Evolutionary conservation across 78 protist species (phyloP), one percentile per base, ranked within the genome.

Genomic region (Cyanophora paradoxa): DNA sequence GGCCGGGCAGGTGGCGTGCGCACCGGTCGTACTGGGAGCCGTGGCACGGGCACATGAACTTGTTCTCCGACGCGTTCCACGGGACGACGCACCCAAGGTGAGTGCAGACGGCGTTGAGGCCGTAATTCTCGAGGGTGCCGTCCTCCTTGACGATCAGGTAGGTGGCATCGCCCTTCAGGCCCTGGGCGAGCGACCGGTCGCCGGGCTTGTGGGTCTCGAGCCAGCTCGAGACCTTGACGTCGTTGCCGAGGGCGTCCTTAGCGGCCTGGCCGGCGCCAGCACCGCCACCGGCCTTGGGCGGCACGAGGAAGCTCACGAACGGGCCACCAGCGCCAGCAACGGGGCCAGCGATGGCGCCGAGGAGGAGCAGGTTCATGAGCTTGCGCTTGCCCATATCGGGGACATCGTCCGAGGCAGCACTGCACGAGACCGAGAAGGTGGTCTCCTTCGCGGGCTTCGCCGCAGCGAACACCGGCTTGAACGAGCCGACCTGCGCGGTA

Each of bases 11-110:
- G n/a, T n/a, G n/a, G n/a, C n/a, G n/a, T n/a, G n/a, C n/a, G n/a
- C n/a, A n/a, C 48, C 30, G 34, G 62, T 42, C 76, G 63, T 70
- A 70, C 63, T 70, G 76, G 63, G 78, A 73, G 56, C 78, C 78
- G 33, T 73, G 78, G 68, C 78, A 73, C 20, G 78, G 78, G 68
- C 78, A 73, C 44, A n/a, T 41, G 68, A 73, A 73, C 44, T 73
- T 57, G 70, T 73, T 73, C 6, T 26, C 42, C 0, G 62, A 10
- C 44, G 31, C 63, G 37, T 73, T 59, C 78, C 78, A 73, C n/a
- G 78, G 70, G 56, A 73, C 78, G 1, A 73, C 68, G 68, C 78
- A 73, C 13, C 78, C 78, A 24, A 73, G n/a, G 67, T 73, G 78
- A 7, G 78, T 73, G 78, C 78, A 73, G 7, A 73, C 67, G 5